Base-by-base conservation (phyloP, 441 rosid genomes). In the Bruguiera hainesii region DNA sequence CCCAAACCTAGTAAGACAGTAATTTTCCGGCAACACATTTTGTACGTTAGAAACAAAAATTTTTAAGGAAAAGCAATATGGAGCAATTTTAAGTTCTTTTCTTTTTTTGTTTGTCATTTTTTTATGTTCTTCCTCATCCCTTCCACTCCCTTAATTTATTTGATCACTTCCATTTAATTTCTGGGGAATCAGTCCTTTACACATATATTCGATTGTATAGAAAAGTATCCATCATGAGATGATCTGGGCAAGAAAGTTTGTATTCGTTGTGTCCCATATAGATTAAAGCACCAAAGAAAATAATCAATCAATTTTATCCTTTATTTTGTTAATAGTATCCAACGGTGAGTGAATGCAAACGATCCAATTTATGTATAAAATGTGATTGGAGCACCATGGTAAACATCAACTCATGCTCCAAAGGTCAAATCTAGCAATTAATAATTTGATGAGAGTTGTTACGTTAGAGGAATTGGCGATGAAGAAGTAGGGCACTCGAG, bases 121-220 rank as follows among this genome's bases (percentile, higher is more conserved):
- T 68, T 57, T 3, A 63, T 60, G 56, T 71, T 67, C 74, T 55
- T 70, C 20, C 35, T 73, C 37, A 39, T 31, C 52, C 57, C 16
- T 65, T 46, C 66, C 48, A 39, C 55, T 61, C 68, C 64, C 7
- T 60, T 53, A 69, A 57, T 69, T 76, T 60, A 66, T 72, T 73
- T n/a, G 68, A 35, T 49, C 33, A 60, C 60, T 64, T 62, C 60
- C 70, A 74, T 75, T 79, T 67, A 63, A 73, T 75, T 71, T 76
- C 7, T 53, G 70, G 78, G 78, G 60, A 55, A 49, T 49, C 64
- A 58, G 25, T 72, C 79, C 68, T 52, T 74, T 64, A 66, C 51
- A 71, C 69, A 71, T 50, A 62, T 78, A 80, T 76, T 79, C 82
- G 80, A 77, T 80, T 85, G 86, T 85, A 85, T 80, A 87, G 82